phyloP scores from a whole-genome alignment of 2,329 filamentous ascomycete species.

The Xylariaceae sp. region DNA sequence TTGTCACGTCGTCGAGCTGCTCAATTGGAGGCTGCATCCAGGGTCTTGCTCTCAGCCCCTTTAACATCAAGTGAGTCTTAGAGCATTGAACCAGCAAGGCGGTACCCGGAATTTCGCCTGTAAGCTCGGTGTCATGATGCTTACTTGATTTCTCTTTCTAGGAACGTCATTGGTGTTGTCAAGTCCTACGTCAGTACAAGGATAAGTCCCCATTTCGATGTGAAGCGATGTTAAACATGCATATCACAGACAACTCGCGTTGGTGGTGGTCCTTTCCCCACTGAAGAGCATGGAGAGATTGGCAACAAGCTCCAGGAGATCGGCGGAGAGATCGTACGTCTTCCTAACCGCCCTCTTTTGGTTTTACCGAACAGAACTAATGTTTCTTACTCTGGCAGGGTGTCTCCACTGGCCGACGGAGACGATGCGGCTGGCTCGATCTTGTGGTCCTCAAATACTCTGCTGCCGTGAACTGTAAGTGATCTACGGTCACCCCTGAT shows the following conservation, averaged over 20 bases:
- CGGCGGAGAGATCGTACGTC: slow-evolving; percentile 29
- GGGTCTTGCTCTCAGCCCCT: slow-evolving; percentile 47
- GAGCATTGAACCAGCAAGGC: neutral
- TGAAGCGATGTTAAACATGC: neutral
- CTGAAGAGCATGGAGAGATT: slow-evolving; percentile 41
- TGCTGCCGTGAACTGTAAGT: slow-evolving; percentile 18
- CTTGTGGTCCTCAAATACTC: slow-evolving; percentile 23
- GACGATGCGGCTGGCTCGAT: slow-evolving; percentile 18
- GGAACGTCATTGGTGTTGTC: slow-evolving; percentile 46
- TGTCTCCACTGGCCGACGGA: slow-evolving; percentile 43
- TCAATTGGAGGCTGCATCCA: slow-evolving; percentile 51
- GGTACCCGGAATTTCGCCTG: neutral
- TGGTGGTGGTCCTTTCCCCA: slow-evolving; percentile 52
- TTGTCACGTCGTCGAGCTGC: slow-evolving; percentile 52
- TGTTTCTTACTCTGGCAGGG: slow-evolving; percentile 5
- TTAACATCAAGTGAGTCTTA: slow-evolving; percentile 43
- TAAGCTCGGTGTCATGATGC: neutral
- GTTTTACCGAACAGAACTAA: neutral
- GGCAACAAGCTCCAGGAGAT: slow-evolving; percentile 34
- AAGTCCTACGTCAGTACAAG: slow-evolving; percentile 42
- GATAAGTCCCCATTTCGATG: neutral
- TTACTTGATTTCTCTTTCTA: slow-evolving; percentile 2
- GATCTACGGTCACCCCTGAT: neutral
- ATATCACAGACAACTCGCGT: slow-evolving; percentile 50
- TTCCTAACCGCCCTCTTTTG: neutral